Evolutionary conservation across 768 basidiomycete genomes (phyloP).

Genomic region (Pisolithus microcarpus): DNA sequence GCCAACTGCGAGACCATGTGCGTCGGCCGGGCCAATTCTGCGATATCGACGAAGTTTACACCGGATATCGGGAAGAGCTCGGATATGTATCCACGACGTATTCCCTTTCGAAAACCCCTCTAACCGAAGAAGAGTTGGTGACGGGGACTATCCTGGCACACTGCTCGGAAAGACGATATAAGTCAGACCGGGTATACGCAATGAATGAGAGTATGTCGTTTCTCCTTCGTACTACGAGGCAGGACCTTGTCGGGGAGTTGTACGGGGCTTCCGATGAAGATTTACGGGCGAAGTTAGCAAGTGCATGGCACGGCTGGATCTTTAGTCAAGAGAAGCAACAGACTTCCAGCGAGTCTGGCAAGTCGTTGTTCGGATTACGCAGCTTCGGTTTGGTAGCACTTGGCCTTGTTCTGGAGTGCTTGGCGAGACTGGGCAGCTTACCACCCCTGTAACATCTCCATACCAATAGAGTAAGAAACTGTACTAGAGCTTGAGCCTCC

Average conservation of each 20-base stretch:
- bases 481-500: no score
- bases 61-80: slow-evolving; percentile 56
- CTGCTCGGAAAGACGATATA: slow-evolving; percentile 55
- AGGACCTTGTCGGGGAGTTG: slow-evolving; percentile 27
- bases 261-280: slow-evolving; percentile 18
- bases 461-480: no score
- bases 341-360: slow-evolving; percentile 12
- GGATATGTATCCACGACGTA: slow-evolving; percentile 65
- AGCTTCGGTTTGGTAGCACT: slow-evolving; percentile 68
- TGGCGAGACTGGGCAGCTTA: slow-evolving; percentile 36
- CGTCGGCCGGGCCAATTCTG: background rate
- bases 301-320: slow-evolving; percentile 63
- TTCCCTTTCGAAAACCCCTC: slow-evolving; percentile 49
- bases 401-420: slow-evolving; percentile 49
- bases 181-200: slow-evolving; percentile 50
- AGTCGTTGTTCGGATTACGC: slow-evolving; percentile 40
- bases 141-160: slow-evolving; percentile 68
- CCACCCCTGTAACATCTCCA: slow-evolving; percentile 12
- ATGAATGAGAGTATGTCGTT: slow-evolving; percentile 53
- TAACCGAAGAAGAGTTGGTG: slow-evolving; percentile 70
- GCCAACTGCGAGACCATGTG: slow-evolving; percentile 10
- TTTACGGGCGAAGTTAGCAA: slow-evolving; percentile 35
- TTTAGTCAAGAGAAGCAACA: slow-evolving; percentile 36
- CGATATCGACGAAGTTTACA: slow-evolving; percentile 34
- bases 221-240: slow-evolving; percentile 47